Evolutionary conservation across 2,329 filamentous ascomycete species (phyloP).

Genomic region (Aspergillus niger): DNA sequence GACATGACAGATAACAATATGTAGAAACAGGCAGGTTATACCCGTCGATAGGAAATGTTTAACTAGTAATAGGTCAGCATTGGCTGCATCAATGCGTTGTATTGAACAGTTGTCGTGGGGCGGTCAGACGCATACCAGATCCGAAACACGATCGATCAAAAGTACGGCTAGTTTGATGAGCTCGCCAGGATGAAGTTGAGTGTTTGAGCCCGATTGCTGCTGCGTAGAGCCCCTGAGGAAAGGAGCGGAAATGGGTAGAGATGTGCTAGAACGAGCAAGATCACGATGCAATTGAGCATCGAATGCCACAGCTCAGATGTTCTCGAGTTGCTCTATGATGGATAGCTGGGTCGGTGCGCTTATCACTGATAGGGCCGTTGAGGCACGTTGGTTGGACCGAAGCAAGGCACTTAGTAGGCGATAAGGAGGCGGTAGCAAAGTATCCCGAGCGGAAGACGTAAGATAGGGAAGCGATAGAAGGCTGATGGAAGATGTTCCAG

Average conservation of each 20-base stretch:
- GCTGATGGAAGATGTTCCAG: constrained; percentile 11
- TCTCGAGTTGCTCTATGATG: not conserved
- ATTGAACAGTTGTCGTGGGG: constrained; percentile 13
- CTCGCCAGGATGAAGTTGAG: not conserved
- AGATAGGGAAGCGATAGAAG: constrained; percentile 6
- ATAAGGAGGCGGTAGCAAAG: constrained; percentile 8
- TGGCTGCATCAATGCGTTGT: constrained; percentile 19
- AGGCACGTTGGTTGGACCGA: constrained; percentile 15
- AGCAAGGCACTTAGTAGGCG: constrained; percentile 6
- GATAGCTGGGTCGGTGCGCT: constrained; percentile 18
- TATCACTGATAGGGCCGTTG: constrained; percentile 32
- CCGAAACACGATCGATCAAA: constrained; percentile 11
- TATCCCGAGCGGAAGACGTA: constrained; percentile 7
- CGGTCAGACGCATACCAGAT: constrained; percentile 31
- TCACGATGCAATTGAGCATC: not conserved
- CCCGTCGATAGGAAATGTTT: constrained; percentile 23
- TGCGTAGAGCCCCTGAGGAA: not conserved
- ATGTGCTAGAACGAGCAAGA: not conserved
- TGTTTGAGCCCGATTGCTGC: not conserved
- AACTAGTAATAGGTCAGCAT: constrained; percentile 21
- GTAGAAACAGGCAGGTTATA: constrained; percentile 15
- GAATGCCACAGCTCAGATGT: not conserved
- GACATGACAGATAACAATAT: constrained; percentile 31
- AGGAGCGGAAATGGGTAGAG: not conserved
- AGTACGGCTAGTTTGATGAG: not conserved